phyloP scores from a whole-genome alignment of 225 moss, liverwort and hornwort genomes.

The Ulota crispa region DNA sequence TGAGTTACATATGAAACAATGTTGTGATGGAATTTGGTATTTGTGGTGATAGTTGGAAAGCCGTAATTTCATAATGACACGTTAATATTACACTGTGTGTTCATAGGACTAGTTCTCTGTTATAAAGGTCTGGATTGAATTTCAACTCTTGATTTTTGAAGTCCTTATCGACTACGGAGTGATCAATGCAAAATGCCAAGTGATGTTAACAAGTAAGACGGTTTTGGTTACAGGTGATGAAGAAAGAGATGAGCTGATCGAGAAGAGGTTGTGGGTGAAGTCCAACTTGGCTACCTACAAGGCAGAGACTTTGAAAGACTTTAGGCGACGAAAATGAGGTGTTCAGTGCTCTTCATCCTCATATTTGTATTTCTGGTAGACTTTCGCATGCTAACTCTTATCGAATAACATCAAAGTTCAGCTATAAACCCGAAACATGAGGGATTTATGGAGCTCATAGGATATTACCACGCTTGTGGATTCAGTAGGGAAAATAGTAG shows the following conservation, averaged over 20 bases:
- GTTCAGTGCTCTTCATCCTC: background rate
- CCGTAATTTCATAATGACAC: background rate
- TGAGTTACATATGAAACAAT: constrained; percentile 32
- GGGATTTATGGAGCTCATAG: background rate
- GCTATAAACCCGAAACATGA: too few species aligned
- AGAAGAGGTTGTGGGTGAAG: constrained; percentile 79
- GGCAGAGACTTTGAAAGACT: constrained; percentile 68
- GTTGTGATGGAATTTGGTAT: background rate
- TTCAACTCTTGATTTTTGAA: background rate
- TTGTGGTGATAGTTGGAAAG: background rate
- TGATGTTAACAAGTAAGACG: background rate
- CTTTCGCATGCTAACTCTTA: background rate
- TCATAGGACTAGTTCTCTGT: background rate
- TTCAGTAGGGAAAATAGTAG: constrained; percentile 3
- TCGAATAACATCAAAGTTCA: background rate
- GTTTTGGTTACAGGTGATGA: constrained; percentile 55
- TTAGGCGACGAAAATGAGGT: constrained; percentile 69
- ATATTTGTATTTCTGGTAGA: background rate
- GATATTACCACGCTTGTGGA: background rate
- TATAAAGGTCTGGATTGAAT: background rate
- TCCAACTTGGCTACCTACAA: constrained; percentile 69
- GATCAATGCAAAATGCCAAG: background rate
- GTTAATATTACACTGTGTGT: background rate
- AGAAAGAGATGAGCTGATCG: constrained; percentile 65
- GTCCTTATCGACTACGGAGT: background rate